phyloP scores from a whole-genome alignment of 176 grass and related monocot genomes.

The Olyra latifolia region DNA sequence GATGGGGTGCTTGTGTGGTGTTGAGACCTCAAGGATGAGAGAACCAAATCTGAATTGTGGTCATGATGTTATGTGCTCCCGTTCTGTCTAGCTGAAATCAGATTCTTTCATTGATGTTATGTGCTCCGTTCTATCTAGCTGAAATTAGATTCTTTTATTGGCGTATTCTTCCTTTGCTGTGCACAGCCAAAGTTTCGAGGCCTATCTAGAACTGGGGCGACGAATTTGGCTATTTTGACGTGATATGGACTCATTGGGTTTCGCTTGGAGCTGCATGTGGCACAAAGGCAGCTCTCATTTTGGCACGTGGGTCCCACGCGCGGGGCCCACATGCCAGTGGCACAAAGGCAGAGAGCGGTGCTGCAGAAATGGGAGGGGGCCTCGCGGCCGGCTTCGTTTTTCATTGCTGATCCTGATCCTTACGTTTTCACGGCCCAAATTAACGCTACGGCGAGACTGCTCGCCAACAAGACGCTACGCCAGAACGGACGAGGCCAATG shows the following conservation, averaged over 20 bases:
- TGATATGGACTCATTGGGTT: neutral
- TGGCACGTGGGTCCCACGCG: too few relatives aligned
- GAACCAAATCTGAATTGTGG: slow-evolving; percentile 16
- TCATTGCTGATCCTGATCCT: too few relatives aligned
- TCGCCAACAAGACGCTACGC: too few relatives aligned
- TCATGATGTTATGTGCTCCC: neutral
- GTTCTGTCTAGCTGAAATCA: slow-evolving; percentile 18
- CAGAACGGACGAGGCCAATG: too few relatives aligned
- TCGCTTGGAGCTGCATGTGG: too few relatives aligned
- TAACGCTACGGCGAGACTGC: too few relatives aligned
- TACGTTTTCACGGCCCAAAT: too few relatives aligned
- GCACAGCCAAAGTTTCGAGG: neutral
- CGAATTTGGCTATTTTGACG: neutral
- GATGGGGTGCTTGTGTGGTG: slow-evolving; percentile 9
- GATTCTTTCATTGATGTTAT: slow-evolving; percentile 17
- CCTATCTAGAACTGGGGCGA: neutral
- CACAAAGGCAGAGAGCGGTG: too few relatives aligned
- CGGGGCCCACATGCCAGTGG: too few relatives aligned
- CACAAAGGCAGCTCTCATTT: too few relatives aligned
- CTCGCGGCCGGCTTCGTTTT: too few relatives aligned
- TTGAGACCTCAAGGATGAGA: slow-evolving; percentile 16
- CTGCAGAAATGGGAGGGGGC: too few relatives aligned
- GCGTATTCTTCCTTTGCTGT: neutral
- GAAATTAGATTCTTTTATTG: slow-evolving; percentile 16
- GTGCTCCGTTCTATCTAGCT: slow-evolving; percentile 12